phyloP scores from a whole-genome alignment of 2,329 filamentous ascomycete species.

The Trichoderma arundinaceum region DNA sequence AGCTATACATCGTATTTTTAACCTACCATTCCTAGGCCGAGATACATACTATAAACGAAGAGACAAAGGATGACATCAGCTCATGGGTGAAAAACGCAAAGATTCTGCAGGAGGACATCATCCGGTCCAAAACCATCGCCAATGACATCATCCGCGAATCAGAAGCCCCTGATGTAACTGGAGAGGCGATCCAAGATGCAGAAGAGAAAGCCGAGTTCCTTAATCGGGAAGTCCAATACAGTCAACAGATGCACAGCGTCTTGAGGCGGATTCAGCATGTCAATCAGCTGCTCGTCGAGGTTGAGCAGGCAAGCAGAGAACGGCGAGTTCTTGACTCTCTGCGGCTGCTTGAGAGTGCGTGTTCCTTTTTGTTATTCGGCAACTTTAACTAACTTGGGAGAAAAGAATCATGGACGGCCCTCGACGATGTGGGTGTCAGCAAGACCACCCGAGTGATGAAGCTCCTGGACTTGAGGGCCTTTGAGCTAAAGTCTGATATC shows the following conservation, averaged over 20 bases:
- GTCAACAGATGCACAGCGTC: constrained; percentile 58
- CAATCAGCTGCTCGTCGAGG: constrained; percentile 65
- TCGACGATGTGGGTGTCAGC: constrained; percentile 65
- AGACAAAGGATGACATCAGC: constrained; percentile 79
- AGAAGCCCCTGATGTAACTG: constrained; percentile 64
- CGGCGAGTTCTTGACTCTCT: constrained; percentile 62
- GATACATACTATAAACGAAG: constrained; percentile 76
- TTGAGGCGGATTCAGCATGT: constrained; percentile 61
- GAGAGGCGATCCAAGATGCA: constrained; percentile 58
- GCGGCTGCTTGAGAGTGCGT: constrained; percentile 60
- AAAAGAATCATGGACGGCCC: constrained; percentile 61
- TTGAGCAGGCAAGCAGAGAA: constrained; percentile 62
- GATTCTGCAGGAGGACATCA: constrained; percentile 83
- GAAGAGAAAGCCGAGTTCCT: constrained; percentile 63
- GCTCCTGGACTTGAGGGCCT: constrained; percentile 68
- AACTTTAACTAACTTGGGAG: constrained; percentile 32
- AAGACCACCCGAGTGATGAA: constrained; percentile 66
- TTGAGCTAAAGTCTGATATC: constrained; percentile 69
- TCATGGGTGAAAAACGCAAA: constrained; percentile 87
- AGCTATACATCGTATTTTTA: not conserved
- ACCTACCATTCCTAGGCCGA: constrained; percentile 52
- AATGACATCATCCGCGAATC: constrained; percentile 80
- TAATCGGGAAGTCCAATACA: constrained; percentile 63
- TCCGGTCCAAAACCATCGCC: constrained; percentile 77
- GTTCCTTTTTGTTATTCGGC: not conserved